Base-by-base conservation (phyloP, 495 filamentous ascomycete species). In the Apodospora peruviana region DNA sequence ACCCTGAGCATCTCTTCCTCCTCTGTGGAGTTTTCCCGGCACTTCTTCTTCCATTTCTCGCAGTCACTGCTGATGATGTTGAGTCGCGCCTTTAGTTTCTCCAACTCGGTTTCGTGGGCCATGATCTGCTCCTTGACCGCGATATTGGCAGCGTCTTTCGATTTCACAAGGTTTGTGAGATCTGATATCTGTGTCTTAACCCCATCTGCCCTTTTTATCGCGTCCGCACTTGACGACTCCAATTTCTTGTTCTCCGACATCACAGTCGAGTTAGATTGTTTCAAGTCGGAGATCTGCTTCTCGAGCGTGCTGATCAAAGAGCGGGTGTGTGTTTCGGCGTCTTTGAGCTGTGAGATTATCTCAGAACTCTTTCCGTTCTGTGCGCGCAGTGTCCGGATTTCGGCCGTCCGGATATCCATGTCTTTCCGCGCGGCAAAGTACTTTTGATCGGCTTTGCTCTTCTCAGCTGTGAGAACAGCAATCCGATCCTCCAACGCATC, bases 371-470 rank as follows among this genome's bases (percentile, higher is more conserved):
- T 93, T 4, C 78, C 74, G 61, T 91, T 95, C 65, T 96, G 90
- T 48, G 79, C 72, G 41, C 87, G 77, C 37, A 96, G 70, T 3
- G 82, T 78, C 48, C 88, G 78, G 39, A 90, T 83, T 66, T 95
- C 90, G 34, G 76, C 70, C 16, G 85, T 82, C 45, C 88, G 76
- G 17, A 84, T 81, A 57, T 97, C 93, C 61, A 90, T 95, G 54
- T 87, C 83, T 62, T 96, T 96, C 74, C 95, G 91, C 12, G 90
- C 88, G 4, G 84, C 84, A 60, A 96, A 97, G 62, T 95, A 98
- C 66, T 97, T 97, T 64, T 96, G 91, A 58, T 97, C 91, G 0
- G 94, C 94, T 61, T 96, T 97, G 27, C 82, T 80, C 66, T 97
- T 98, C 65, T 98, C 93, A 0, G 89, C 90, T 2, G 74, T 78